These are phyloP conservation scores for Fusarium succisae DNA, from an alignment of 2,329 filamentous ascomycete species.

Conservation along the genomic window DNA sequence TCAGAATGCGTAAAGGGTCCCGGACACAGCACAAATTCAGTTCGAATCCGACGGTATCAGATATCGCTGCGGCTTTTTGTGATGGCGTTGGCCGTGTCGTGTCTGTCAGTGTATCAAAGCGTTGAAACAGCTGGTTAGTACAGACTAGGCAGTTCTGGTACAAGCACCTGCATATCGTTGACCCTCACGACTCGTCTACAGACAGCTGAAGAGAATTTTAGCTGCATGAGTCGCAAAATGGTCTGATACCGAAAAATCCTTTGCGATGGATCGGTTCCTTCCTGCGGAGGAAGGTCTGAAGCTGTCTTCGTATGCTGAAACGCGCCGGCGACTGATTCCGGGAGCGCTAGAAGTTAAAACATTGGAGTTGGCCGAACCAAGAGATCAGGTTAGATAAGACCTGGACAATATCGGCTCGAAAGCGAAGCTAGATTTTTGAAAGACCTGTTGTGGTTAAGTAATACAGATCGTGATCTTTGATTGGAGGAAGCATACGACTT, in stretches of 20 bases:
- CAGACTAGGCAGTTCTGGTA: neutral
- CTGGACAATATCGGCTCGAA: neutral
- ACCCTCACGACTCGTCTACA: slow-evolving; percentile 8
- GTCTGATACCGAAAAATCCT: neutral
- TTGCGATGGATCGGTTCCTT: neutral
- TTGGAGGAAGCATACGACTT: neutral
- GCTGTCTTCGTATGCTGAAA: slow-evolving; percentile 7
- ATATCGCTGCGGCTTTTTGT: neutral
- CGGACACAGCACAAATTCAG: neutral
- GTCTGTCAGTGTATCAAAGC: slow-evolving; percentile 2
- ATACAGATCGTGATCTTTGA: neutral
- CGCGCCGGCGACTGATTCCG: neutral
- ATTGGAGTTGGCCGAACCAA: neutral
- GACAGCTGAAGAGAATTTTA: slow-evolving; percentile 6
- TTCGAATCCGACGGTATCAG: neutral
- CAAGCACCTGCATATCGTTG: neutral
- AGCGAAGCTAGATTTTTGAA: neutral
- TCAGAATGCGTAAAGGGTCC: neutral
- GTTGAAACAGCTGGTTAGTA: neutral
- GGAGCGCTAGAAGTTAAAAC: slow-evolving; percentile 21
- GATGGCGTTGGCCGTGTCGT: neutral
- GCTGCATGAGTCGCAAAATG: slow-evolving; percentile 16
- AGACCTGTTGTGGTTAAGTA: neutral
- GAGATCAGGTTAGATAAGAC: neutral
- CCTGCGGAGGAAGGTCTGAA: neutral